A percentile compares a stretch with the other conserved stretches of the same genome.
These are phyloP conservation scores for Hemileia vastatrix DNA, from an alignment of 1,284 basidiomycete species.

Conservation along the genomic window DNA sequence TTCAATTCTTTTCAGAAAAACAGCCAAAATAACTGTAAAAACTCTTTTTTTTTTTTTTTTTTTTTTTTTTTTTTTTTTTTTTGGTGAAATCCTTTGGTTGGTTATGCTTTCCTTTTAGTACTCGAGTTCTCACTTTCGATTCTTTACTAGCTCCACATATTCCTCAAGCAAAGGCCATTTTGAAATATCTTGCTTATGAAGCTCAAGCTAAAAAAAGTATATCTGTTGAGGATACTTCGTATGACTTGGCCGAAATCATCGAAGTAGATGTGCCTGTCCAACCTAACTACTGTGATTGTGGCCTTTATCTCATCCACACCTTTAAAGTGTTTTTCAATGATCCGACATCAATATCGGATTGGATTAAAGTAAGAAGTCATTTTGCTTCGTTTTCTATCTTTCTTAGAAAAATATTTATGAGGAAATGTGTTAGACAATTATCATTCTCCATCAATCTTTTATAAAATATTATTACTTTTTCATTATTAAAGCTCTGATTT, in stretches of 20 bases:
- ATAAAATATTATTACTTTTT: too few relatives aligned
- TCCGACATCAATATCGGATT: slow-evolving; percentile 40
- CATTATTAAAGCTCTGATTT: not conserved
- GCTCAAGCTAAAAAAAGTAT: slow-evolving; percentile 63
- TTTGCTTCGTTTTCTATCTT: too few relatives aligned
- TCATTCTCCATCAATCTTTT: too few relatives aligned
- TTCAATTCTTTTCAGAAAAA: not conserved
- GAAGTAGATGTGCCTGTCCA: slow-evolving; percentile 58
- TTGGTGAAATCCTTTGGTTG: too few relatives aligned
- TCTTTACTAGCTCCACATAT: slow-evolving; percentile 66
- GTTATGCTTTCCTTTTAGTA: too few relatives aligned
- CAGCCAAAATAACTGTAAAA: not conserved
- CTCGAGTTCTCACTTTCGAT: slow-evolving; percentile 71
- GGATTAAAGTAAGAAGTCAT: slow-evolving; percentile 11
- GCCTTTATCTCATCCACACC: slow-evolving; percentile 69
- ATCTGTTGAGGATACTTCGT: slow-evolving; percentile 43
- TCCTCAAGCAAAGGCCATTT: slow-evolving; percentile 56
- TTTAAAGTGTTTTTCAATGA: slow-evolving; percentile 60
- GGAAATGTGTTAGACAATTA: too few relatives aligned
- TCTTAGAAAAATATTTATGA: too few relatives aligned
- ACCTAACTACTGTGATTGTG: slow-evolving; percentile 76
- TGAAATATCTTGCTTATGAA: slow-evolving; percentile 63
- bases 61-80: too few relatives aligned
- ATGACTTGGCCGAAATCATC: slow-evolving; percentile 37
- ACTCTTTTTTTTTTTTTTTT: not conserved